Conservation (phyloP, 257 asterid species). For the Lycium ferocissimum region DNA sequence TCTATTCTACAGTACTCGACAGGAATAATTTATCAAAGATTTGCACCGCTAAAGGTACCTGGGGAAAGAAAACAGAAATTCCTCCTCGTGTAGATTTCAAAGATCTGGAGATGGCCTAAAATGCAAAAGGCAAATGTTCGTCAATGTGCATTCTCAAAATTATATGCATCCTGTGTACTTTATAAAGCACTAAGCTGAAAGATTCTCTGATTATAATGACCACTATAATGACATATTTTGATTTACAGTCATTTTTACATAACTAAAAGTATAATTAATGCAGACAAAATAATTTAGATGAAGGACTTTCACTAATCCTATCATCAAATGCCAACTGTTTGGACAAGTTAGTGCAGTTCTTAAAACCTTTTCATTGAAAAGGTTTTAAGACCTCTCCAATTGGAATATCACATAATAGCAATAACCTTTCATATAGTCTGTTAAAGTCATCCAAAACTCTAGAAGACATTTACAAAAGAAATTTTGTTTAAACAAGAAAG, state of each 20-base stretch:
- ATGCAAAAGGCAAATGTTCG: conserved; percentile 4
- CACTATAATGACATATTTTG: not conserved
- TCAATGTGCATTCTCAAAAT: conserved; percentile 18
- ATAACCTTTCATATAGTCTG: too few species aligned
- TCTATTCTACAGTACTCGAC: not conserved
- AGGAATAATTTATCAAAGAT: not conserved
- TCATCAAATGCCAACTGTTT: not conserved
- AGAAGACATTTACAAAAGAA: not conserved
- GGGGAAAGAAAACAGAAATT: conserved; percentile 84
- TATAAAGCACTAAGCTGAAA: not conserved
- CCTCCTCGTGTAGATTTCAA: conserved; percentile 94
- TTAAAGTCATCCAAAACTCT: not conserved
- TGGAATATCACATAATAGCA: too few species aligned
- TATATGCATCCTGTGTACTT: not conserved
- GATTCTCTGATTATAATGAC: not conserved
- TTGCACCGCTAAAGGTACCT: conserved; percentile 54
- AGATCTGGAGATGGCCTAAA: conserved; percentile 77
- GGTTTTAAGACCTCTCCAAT: not conserved
- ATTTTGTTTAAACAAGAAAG: not conserved
- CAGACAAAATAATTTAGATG: not conserved
- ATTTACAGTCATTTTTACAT: not conserved
- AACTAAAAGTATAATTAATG: not conserved
- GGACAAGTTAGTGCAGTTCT: conserved; percentile 3
- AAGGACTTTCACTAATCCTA: not conserved
- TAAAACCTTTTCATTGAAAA: not conserved